Evolutionary conservation across 2,329 filamentous ascomycete genomes (phyloP), one percentile per base, ranked within the genome.

Genomic region (Colletotrichum sp.): DNA sequence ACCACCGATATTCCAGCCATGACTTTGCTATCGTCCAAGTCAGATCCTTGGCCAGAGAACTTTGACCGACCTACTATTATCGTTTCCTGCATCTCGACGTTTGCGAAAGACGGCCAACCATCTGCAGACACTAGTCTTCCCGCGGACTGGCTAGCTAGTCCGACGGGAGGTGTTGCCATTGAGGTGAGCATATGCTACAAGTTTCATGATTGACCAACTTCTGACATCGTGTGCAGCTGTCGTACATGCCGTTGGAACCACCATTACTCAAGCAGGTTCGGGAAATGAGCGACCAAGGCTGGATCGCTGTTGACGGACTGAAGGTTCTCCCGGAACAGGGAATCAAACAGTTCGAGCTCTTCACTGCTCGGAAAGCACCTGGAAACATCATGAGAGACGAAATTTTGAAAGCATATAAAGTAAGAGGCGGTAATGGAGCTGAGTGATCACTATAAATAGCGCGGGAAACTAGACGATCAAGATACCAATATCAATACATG

Each of bases 341-440:
- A 0, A 95, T 94, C 83, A 94, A 94, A 2, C 94, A 96, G 79
- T 96, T 96, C 80, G 95, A 96, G 83, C 84, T 96, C 4, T 95
- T 96, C 82, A 96, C 94, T 0, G 94, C 94, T 1, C 88, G 93
- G 60, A 89, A 92, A 79, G 93, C 93, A 13, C 93, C 93, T 8
- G 89, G 94, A 21, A 86, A 91, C 62, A 83, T 94, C 55, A 96
- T 96, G 94, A 90, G 52, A 77, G 87, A 91, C 62, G 92, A 92
- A 79, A 92, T 93, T 15, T 84, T 89, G 69, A 82, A 82, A 66
- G 85, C 87, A 3, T 89, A 88, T 70, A 52, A 71, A 26, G 84
- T 44, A 83, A 86, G 59, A 85, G 52, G 52, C 13, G 52, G 52
- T 28, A 57, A 28, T 28, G 52, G 52, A 57, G 24, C 52, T 1